phyloP scores from a whole-genome alignment of 1,284 basidiomycete genomes.

The Veloboletus limbatus region DNA sequence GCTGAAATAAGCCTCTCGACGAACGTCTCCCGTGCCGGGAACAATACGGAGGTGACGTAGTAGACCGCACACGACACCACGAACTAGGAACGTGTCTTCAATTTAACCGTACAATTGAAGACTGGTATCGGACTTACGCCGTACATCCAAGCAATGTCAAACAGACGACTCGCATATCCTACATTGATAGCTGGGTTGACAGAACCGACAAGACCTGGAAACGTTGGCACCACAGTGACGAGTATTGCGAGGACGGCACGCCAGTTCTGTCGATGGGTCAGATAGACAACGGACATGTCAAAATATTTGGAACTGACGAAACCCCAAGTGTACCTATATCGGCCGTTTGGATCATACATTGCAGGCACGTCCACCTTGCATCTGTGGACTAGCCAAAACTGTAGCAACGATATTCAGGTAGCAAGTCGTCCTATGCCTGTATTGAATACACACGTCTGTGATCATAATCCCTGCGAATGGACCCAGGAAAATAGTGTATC shows the following conservation, averaged over 20 bases:
- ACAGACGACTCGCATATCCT: conserved; percentile 52
- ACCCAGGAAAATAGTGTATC: conserved; percentile 71
- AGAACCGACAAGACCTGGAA: conserved; percentile 70
- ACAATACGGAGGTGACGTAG: conserved; percentile 51
- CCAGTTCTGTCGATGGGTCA: conserved; percentile 56
- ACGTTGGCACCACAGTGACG: conserved; percentile 54
- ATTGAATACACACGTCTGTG: conserved; percentile 51
- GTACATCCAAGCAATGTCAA: conserved; percentile 69
- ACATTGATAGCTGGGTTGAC: conserved; percentile 58
- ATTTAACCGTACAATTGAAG: conserved; percentile 19
- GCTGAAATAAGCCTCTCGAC: conserved; percentile 44
- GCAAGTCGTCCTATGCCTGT: not conserved
- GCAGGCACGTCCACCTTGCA: conserved; percentile 67
- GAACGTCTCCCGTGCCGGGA: conserved; percentile 60
- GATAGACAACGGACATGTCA: not conserved
- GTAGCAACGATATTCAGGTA: not conserved
- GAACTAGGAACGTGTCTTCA: conserved; percentile 32
- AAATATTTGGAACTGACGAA: conserved; percentile 44
- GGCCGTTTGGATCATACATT: conserved; percentile 67
- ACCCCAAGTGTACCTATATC: conserved; percentile 63
- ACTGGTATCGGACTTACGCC: conserved; percentile 46
- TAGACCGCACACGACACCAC: conserved; percentile 45
- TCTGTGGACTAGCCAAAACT: conserved; percentile 71
- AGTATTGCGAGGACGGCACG: conserved; percentile 63
- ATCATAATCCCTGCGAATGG: conserved; percentile 76